These are phyloP conservation scores for Buddleja alternifolia DNA, from an alignment of 257 asterid genomes.

Conservation along the genomic window DNA sequence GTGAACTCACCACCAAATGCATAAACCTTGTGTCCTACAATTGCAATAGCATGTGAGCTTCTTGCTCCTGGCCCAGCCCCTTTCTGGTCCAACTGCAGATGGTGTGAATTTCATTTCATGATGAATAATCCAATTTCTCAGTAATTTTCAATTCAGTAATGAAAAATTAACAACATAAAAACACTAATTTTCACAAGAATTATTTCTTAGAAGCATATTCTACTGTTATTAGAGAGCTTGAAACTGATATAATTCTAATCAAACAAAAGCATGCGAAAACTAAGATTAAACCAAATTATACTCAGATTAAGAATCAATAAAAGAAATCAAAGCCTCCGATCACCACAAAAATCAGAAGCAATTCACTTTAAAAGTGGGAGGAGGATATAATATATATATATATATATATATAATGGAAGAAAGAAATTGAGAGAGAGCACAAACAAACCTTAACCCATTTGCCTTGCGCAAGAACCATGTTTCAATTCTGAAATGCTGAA, in stretches of 20 bases:
- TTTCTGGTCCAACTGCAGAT: conserved; percentile 72
- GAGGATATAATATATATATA: no score
- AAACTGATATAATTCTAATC: background rate
- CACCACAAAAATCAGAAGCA: background rate
- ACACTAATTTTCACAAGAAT: background rate
- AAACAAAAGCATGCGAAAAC: background rate
- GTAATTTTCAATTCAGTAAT: no score
- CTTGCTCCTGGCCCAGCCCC: conserved; percentile 89
- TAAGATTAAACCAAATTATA: no score
- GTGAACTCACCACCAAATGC: conserved; percentile 88
- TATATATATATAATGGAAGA: no score
- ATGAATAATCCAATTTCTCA: background rate
- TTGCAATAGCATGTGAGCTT: conserved; percentile 87
- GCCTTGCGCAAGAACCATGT: conserved; percentile 52
- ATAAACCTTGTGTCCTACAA: conserved; percentile 71
- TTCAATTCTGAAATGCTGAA: conserved; percentile 1
- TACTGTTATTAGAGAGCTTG: no score
- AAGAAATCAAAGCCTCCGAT: background rate
- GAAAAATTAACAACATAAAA: background rate
- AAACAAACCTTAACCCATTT: conserved; percentile 62
- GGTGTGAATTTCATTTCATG: background rate
- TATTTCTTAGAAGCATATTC: no score
- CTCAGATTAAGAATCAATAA: background rate
- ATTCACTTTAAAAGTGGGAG: background rate
- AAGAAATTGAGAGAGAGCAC: background rate